Evolutionary conservation across 2,329 filamentous ascomycete genomes (phyloP).

Genomic region (Rhinocladiella mackenziei): DNA sequence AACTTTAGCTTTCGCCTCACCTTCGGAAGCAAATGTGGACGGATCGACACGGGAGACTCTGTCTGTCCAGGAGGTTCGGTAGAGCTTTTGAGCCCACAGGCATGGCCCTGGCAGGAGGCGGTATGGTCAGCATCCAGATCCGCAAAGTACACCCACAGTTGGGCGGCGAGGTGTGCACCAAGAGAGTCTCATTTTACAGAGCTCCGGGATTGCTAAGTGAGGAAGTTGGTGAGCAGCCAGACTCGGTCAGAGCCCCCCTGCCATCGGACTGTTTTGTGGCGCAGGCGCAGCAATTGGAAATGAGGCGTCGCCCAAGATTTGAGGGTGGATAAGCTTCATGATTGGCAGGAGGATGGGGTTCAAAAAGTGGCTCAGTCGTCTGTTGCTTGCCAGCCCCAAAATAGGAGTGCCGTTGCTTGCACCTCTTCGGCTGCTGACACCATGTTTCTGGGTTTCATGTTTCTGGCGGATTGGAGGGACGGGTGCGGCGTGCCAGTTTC

Average conservation of each 20-base stretch:
- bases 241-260: too few species aligned
- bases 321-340: neutral
- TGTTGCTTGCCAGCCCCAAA: too few species aligned
- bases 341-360: neutral
- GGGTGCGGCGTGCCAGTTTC: constrained; percentile 8
- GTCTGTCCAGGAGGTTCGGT: too few species aligned
- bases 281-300: constrained; percentile 13
- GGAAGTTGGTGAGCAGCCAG: too few species aligned
- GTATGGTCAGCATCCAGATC: too few species aligned
- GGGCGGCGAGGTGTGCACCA: constrained; percentile 12
- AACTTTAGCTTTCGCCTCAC: too few species aligned
- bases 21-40: too few species aligned
- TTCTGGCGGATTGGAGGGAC: constrained; percentile 2
- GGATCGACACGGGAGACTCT: constrained; percentile 7
- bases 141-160: too few species aligned
- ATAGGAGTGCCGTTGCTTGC: neutral
- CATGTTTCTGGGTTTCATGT: too few species aligned
- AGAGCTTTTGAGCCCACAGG: neutral
- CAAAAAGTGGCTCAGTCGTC: constrained; percentile 6
- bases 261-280: constrained; percentile 13
- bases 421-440: neutral
- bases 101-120: too few species aligned
- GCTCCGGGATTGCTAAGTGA: neutral
- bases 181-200: neutral
- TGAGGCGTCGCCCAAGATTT: constrained; percentile 7